A percentile compares a stretch with the other conserved stretches of the same genome.
Conservation (phyloP, 73 alveolate species). For the Tetrahymena borealis region DNA sequence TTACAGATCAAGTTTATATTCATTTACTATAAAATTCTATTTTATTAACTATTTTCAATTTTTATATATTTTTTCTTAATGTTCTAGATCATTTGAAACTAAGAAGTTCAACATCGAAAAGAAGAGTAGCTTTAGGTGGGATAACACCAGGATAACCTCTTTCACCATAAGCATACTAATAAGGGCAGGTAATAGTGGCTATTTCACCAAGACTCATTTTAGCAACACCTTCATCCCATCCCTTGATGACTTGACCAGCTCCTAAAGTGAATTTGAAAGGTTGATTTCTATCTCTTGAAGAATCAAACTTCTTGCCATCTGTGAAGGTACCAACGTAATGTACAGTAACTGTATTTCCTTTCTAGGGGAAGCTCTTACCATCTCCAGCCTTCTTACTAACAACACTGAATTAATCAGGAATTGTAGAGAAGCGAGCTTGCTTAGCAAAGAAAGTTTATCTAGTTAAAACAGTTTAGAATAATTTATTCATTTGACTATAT, state of each 20-base stretch:
- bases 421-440: not conserved
- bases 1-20: too few species aligned
- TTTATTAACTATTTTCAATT: not conserved
- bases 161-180: constrained; percentile 90
- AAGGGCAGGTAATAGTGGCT: constrained; percentile 74
- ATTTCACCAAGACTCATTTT: constrained; percentile 81
- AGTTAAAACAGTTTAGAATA: not conserved
- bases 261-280: constrained; percentile 83
- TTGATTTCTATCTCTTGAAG: constrained; percentile 86
- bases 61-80: not conserved
- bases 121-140: constrained; percentile 85
- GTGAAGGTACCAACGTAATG: constrained; percentile 88
- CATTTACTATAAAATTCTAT: too few species aligned
- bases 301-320: constrained; percentile 90
- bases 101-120: constrained; percentile 85
- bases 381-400: constrained; percentile 84
- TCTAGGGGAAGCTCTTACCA: constrained; percentile 78
- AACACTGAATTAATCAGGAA: constrained; percentile 32
- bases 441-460: not conserved
- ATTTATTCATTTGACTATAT: not conserved
- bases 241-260: constrained; percentile 92
- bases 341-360: constrained; percentile 83
- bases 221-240: constrained; percentile 96
- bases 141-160: constrained; percentile 88
- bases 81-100: constrained; percentile 18